Evolutionary conservation across 2,329 filamentous ascomycete species (phyloP), one percentile per base, ranked within the genome.

Genomic region (Teratosphaeria pseudoeucalypti): DNA sequence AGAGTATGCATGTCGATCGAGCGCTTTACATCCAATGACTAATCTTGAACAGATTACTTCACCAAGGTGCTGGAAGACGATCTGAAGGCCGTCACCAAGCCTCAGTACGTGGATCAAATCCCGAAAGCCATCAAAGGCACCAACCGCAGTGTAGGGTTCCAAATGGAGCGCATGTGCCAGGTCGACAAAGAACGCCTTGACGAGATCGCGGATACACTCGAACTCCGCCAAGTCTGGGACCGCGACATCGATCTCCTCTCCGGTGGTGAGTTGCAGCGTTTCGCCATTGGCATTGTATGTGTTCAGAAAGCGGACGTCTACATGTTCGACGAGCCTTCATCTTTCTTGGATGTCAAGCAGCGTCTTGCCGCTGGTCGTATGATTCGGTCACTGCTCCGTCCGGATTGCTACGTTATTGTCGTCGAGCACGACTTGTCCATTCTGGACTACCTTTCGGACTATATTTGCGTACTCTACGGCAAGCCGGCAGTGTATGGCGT

Each of bases 301-400:
- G 92, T 97, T 26, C 92, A 97, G 75, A 86, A 95, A 71, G 92
- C 92, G 67, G 94, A 99, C 74, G 90, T 95, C 11, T 99, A 99
- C 82, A 97, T 99, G 94, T 99, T 99, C 71, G 94, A 99, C 76
- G 94, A 99, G 80, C 95, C 95, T 19, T 97, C 92, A 49, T 99
- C 94, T 43, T 99, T 96, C 77, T 84, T 99, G 60, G 95, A 99
- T 88, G 94, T 99, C 73, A 97, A 97, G 83, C 94, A 99, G 78
- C 89, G 94, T 86, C 81, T 99, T 67, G 89, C 88, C 67, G 94
- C 95, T 64, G 92, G 90, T 68, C 85, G 88, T 68, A 89, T 95
- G 68, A 97, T 99, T 70, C 91, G 94, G 66, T 92, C 90, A 64
- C 85, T 99, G 56, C 84, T 96, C 58, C 84, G 89, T 55, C 85